A percentile compares a stretch with the other conserved stretches of the same genome.
Evolutionary conservation across 352 stramenopile species (phyloP).

Genomic region (Stramenopiles sp.): DNA sequence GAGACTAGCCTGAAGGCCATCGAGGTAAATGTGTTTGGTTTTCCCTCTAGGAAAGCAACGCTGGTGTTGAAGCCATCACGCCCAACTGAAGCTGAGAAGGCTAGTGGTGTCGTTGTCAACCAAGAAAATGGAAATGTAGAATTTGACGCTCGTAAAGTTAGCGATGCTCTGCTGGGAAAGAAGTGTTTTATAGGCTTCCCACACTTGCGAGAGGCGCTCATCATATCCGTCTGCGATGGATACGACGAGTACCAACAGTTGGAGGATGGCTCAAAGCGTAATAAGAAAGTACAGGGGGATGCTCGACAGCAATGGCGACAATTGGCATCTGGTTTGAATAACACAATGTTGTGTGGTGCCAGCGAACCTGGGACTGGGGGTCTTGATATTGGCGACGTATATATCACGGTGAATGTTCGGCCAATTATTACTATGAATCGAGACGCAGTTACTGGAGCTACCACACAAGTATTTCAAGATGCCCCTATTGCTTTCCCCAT

Average conservation of each 20-base stretch:
- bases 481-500: conserved; percentile 79
- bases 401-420: conserved; percentile 56
- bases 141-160: neutral
- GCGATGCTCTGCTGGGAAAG: neutral
- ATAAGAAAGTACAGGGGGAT: neutral
- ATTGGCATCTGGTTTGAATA: neutral
- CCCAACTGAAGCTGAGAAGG: neutral
- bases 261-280: neutral
- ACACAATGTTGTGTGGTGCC: conserved; percentile 13
- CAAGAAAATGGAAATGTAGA: neutral
- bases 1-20: conserved; percentile 38
- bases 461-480: conserved; percentile 83
- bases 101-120: neutral
- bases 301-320: neutral
- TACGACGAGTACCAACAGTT: neutral
- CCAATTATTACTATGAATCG: conserved; percentile 71
- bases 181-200: neutral
- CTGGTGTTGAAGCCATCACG: conserved; percentile 34
- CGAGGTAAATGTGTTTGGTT: conserved; percentile 82
- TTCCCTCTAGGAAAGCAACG: conserved; percentile 47
- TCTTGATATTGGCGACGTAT: conserved; percentile 68
- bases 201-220: neutral
- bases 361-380: conserved; percentile 60
- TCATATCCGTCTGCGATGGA: neutral
- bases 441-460: conserved; percentile 70